A percentile compares a stretch with the other conserved stretches of the same genome.
These are phyloP conservation scores for Viola pubescens DNA, from an alignment of 441 rosid genomes.

Conservation along the genomic window DNA sequence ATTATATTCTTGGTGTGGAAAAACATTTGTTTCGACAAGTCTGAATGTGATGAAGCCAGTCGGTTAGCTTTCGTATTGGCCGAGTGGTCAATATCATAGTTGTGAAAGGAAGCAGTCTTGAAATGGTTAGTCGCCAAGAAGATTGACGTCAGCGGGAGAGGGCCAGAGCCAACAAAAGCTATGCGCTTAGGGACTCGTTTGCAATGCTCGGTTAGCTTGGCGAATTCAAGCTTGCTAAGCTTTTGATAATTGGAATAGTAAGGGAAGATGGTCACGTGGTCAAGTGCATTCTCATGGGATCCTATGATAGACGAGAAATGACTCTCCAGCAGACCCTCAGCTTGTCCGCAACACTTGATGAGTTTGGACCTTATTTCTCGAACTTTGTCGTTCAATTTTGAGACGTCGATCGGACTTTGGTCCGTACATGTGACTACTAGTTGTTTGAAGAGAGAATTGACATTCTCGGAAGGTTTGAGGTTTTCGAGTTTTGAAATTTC, in stretches of 20 bases:
- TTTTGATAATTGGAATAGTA: conserved; percentile 67
- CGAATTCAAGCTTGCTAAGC: conserved; percentile 55
- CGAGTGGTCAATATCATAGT: conserved; percentile 57
- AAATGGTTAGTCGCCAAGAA: conserved; percentile 60
- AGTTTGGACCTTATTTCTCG: conserved; percentile 62
- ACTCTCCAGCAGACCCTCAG: conserved; percentile 59
- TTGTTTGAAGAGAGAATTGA: conserved; percentile 59
- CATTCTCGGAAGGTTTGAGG: conserved; percentile 60
- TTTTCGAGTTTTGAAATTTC: conserved; percentile 46
- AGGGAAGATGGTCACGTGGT: conserved; percentile 60
- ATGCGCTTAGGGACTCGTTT: conserved; percentile 33
- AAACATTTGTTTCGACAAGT: conserved; percentile 50
- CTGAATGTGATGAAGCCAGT: conserved; percentile 47
- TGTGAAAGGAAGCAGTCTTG: conserved; percentile 41
- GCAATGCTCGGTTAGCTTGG: conserved; percentile 30
- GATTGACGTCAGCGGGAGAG: conserved; percentile 77
- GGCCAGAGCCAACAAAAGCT: conserved; percentile 88
- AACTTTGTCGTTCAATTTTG: conserved; percentile 33
- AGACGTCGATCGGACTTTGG: conserved; percentile 48
- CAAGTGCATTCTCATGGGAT: conserved; percentile 50
- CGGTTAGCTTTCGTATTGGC: conserved; percentile 52
- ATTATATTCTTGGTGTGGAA: conserved; percentile 58
- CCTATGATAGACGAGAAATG: conserved; percentile 57
- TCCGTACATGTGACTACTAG: conserved; percentile 66
- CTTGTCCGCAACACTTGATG: conserved; percentile 58